Conservation (phyloP, 176 grass and related monocot species). For the Ensete ventricosum region DNA sequence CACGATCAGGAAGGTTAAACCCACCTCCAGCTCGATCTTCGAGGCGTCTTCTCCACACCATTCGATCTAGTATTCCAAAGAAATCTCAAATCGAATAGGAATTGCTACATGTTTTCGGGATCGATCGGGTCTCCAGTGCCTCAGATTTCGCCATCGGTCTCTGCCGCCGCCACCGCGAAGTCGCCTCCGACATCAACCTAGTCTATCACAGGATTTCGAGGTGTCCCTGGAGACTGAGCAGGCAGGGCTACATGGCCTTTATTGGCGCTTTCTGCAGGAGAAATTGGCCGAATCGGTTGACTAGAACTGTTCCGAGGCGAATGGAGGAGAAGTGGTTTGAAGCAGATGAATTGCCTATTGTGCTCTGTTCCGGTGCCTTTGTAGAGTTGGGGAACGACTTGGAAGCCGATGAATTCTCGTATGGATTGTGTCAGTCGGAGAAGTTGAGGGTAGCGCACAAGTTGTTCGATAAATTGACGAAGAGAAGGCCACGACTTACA, state of each 20-base stretch:
- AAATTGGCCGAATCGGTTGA: conserved; percentile 5
- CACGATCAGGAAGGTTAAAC: no score
- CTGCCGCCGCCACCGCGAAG: conserved; percentile 3
- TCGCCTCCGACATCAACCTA: conserved; percentile 7
- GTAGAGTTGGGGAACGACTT: conserved; percentile 5
- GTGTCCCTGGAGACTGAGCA: not conserved
- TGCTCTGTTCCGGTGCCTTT: conserved; percentile 11
- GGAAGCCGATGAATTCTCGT: conserved; percentile 13
- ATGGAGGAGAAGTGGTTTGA: conserved; percentile 23
- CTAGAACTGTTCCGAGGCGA: not conserved
- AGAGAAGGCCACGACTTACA: not conserved
- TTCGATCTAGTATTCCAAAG: no score
- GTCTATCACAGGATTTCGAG: conserved; percentile 2
- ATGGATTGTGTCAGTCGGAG: conserved; percentile 5
- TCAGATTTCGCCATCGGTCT: conserved; percentile 8
- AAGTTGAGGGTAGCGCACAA: conserved; percentile 15
- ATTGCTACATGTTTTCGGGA: no score
- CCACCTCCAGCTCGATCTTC: no score
- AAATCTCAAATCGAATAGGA: no score
- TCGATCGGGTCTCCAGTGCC: not conserved
- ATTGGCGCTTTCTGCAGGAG: conserved; percentile 9
- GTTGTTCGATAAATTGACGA: conserved; percentile 21
- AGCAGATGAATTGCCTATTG: conserved; percentile 16
- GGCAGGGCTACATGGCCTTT: conserved; percentile 7
- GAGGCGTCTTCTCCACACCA: no score